Evolutionary conservation across 495 filamentous ascomycete species (phyloP).

Genomic region (Evansstolkia leycettana): DNA sequence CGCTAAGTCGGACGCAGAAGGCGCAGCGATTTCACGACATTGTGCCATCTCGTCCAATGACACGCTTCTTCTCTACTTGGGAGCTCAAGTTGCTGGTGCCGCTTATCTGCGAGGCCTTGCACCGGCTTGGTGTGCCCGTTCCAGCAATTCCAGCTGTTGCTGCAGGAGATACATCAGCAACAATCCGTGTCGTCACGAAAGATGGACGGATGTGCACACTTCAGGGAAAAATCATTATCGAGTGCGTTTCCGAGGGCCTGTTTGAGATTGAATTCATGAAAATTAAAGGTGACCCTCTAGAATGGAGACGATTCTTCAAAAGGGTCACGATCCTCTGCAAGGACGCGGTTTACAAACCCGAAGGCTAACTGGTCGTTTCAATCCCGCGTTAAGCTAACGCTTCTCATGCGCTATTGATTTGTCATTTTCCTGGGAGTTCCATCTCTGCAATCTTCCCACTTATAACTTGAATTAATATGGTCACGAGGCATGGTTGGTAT

Average conservation of each 20-base stretch:
- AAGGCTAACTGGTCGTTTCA: slow-evolving; percentile 8
- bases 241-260: slow-evolving; percentile 50
- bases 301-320: slow-evolving; percentile 98
- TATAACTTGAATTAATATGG: background rate
- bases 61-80: slow-evolving; percentile 82
- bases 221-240: slow-evolving; percentile 74
- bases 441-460: background rate
- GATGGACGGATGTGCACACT: slow-evolving; percentile 72
- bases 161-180: slow-evolving; percentile 39
- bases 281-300: slow-evolving; percentile 86
- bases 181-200: slow-evolving; percentile 58
- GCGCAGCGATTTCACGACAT: slow-evolving; percentile 85
- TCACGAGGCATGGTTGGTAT: no score
- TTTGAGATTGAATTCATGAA: slow-evolving; percentile 90
- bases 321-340: slow-evolving; percentile 72
- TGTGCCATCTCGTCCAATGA: slow-evolving; percentile 65
- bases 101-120: slow-evolving; percentile 66
- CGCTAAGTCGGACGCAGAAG: slow-evolving; percentile 71
- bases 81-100: slow-evolving; percentile 66
- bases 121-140: slow-evolving; percentile 68
- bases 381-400: background rate
- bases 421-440: background rate
- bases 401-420: background rate
- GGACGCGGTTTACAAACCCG: slow-evolving; percentile 55
- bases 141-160: slow-evolving; percentile 32